Evolutionary conservation across 164 flowering plant species (phyloP).

Genomic region (Magnolia kwangsiensis): DNA sequence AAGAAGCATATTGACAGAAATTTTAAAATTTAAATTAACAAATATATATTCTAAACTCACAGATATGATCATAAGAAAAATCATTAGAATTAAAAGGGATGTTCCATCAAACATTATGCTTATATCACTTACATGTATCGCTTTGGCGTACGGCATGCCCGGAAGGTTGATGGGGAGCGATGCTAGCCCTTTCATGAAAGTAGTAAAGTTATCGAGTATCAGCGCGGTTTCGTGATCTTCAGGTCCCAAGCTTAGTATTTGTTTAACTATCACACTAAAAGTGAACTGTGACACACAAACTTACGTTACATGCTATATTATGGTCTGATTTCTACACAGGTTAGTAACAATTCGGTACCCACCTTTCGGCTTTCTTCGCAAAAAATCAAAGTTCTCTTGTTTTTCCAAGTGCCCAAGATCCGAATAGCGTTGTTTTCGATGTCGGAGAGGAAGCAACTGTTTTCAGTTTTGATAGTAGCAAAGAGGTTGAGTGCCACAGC

Average conservation of each 20-base stretch:
- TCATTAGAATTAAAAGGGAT: neutral
- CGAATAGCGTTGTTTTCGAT: neutral
- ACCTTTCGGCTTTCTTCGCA: conserved; percentile 17
- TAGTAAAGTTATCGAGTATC: conserved; percentile 11
- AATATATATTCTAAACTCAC: too few species aligned
- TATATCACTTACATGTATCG: neutral
- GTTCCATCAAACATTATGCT: neutral
- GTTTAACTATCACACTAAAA: conserved; percentile 13
- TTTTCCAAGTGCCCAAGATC: conserved; percentile 7
- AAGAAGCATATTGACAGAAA: too few species aligned
- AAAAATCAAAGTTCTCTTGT: conserved; percentile 4
- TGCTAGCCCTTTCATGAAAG: conserved; percentile 13
- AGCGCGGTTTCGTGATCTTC: conserved; percentile 3
- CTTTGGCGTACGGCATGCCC: neutral
- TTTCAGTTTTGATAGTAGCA: conserved; percentile 3
- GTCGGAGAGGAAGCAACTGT: conserved; percentile 4
- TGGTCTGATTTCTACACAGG: neutral
- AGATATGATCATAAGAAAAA: too few species aligned
- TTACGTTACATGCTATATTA: too few species aligned
- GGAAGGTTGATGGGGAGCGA: conserved; percentile 15
- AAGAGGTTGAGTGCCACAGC: conserved; percentile 8
- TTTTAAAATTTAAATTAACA: too few species aligned
- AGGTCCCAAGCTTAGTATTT: conserved; percentile 15
- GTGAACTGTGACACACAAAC: conserved; percentile 8
- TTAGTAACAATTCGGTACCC: neutral